These are phyloP conservation scores for Elsinoe fawcettii DNA, from an alignment of 2,329 filamentous ascomycete species.

Conservation along the genomic window DNA sequence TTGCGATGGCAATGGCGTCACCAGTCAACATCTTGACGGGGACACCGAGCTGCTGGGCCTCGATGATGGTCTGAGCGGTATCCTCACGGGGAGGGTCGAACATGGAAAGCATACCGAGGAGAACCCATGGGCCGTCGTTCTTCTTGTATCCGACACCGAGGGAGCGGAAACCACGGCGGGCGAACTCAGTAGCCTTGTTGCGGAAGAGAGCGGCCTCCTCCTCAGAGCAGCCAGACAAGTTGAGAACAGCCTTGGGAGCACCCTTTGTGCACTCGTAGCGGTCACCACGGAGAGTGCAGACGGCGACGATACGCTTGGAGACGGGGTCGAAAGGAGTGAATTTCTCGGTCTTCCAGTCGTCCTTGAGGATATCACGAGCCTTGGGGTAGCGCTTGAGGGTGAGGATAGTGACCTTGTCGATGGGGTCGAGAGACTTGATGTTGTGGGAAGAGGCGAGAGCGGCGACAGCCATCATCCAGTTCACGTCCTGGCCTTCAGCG, in stretches of 20 bases:
- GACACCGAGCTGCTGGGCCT: conserved; percentile 68
- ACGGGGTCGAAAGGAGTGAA: conserved; percentile 73
- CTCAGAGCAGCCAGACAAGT: conserved; percentile 59
- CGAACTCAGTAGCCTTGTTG: conserved; percentile 66
- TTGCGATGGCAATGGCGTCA: conserved; percentile 71
- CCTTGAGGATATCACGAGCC: conserved; percentile 65
- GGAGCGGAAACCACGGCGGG: conserved; percentile 70
- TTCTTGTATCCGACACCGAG: conserved; percentile 73
- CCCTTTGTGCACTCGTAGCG: conserved; percentile 68
- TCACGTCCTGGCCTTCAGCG: conserved; percentile 67
- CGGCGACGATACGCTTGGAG: conserved; percentile 68
- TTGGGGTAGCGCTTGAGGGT: conserved; percentile 70
- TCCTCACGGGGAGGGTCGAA: conserved; percentile 74
- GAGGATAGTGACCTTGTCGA: conserved; percentile 71
- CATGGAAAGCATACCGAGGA: conserved; percentile 71
- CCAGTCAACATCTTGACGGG: conserved; percentile 76
- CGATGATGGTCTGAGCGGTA: conserved; percentile 68
- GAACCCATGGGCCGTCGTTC: conserved; percentile 64
- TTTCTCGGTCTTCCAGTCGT: conserved; percentile 69
- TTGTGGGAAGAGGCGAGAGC: conserved; percentile 72
- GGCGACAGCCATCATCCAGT: conserved; percentile 79
- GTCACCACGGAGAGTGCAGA: conserved; percentile 62
- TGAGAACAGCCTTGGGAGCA: conserved; percentile 67
- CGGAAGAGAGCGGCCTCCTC: conserved; percentile 60
- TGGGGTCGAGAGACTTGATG: conserved; percentile 69